These are phyloP conservation scores for Chaetomidium leptoderma DNA, from an alignment of 495 filamentous ascomycete species.

Conservation along the genomic window DNA sequence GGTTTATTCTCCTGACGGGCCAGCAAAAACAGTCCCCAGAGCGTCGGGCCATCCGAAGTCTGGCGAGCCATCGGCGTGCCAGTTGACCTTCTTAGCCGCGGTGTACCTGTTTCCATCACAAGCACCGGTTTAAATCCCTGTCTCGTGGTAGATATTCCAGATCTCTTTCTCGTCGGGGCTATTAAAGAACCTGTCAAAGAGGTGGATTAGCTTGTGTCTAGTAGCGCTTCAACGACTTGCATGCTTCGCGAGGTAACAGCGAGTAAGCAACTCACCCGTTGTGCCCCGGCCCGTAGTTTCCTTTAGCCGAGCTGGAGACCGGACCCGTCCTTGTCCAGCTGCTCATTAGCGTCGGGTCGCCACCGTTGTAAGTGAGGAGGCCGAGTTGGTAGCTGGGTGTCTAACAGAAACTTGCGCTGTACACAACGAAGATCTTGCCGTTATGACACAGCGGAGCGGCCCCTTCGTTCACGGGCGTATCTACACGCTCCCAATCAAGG, in stretches of 20 bases:
- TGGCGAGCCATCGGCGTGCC: constrained; percentile 40
- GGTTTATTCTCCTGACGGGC: constrained; percentile 19
- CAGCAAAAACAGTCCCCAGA: constrained; percentile 27
- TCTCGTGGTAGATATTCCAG: constrained; percentile 54
- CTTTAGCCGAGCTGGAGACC: constrained; percentile 36
- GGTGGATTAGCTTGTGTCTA: not conserved
- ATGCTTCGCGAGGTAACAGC: not conserved
- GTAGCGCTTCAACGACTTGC: not conserved
- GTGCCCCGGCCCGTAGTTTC: constrained; percentile 48
- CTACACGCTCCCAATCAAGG: constrained; percentile 43
- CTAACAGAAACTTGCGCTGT: constrained; percentile 50
- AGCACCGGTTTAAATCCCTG: constrained; percentile 35
- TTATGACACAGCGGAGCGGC: constrained; percentile 45
- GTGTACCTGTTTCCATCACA: constrained; percentile 50
- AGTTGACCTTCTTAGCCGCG: constrained; percentile 39
- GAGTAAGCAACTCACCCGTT: constrained; percentile 7
- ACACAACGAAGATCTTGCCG: constrained; percentile 44
- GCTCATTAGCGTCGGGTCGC: constrained; percentile 31
- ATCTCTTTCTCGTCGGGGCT: constrained; percentile 46
- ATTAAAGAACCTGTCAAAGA: constrained; percentile 40
- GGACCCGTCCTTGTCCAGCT: constrained; percentile 43
- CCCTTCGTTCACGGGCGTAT: constrained; percentile 51
- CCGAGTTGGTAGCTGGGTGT: constrained; percentile 41
- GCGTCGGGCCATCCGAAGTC: constrained; percentile 39
- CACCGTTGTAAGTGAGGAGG: constrained; percentile 43